Base-by-base conservation (phyloP, 2,329 filamentous ascomycete genomes). In the Trematosphaeria pertusa region DNA sequence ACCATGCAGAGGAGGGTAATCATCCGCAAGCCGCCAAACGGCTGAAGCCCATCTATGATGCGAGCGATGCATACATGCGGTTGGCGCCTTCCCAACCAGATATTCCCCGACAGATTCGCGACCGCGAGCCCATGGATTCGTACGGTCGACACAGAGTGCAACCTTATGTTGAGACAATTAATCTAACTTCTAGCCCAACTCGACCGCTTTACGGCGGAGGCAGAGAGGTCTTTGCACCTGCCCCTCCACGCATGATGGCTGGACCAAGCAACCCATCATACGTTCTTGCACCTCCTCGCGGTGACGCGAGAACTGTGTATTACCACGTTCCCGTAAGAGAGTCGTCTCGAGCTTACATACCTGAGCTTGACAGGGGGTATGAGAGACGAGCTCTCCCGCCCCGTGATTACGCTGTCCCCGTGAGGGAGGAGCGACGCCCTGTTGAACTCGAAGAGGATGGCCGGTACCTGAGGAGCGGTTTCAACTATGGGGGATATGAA, bases 141-240 rank as follows among this genome's bases (percentile, higher is more conserved):
- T 43, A 42, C 34, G 52, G 37, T 40, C 52, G 31, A 19, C 42
- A 45, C 19, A 46, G 46, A 35, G 36, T 48, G 24, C 48, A 49
- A 28, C 54, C 49, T 18, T 46, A 49, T 17, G 46, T 53, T 33
- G 50, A 58, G 18, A 30, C 53, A n/a, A 34, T 60, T 59, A 54
- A 66, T 53, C 42, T 67, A 54, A 66, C 57, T 32, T 54, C 50
- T 55, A 67, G 62, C 43, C 57, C 57, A 30, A 47, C 49, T 24
- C 53, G 48, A 34, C 45, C 51, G n/a, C n/a, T n/a, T 26, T 34
- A 42, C 20, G 39, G 41, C 22, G 36, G 36, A 21, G 46, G 46
- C 19, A 46, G 48, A 45, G 46, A 41, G 17, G 20, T 49, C 14
- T 47, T 45, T 38, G 24, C 21, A 24, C 30, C 49, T 32, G 18